A percentile compares a stretch with the other conserved stretches of the same genome.
Evolutionary conservation across 2,329 filamentous ascomycete species (phyloP).

Genomic region (Penicillium sp.): DNA sequence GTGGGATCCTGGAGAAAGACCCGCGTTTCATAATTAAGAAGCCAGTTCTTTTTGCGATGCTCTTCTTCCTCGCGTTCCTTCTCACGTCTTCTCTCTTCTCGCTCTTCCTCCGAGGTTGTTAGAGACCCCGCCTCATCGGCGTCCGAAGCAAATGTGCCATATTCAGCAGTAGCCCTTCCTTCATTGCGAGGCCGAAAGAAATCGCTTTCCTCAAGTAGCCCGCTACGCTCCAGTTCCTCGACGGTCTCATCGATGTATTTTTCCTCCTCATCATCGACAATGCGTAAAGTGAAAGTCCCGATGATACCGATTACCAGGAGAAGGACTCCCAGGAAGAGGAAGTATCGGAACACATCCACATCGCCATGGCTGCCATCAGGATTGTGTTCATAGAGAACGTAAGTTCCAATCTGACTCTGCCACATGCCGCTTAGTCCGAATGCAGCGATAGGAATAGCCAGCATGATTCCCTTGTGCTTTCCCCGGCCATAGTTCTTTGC

Average conservation of each 20-base stretch:
- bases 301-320: slow-evolving; percentile 72
- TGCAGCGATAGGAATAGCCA: slow-evolving; percentile 87
- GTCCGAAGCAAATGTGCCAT: slow-evolving; percentile 47
- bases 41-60: slow-evolving; percentile 79
- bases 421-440: slow-evolving; percentile 96
- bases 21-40: slow-evolving; percentile 88
- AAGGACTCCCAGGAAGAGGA: slow-evolving; percentile 79
- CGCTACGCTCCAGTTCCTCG: slow-evolving; percentile 87
- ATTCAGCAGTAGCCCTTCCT: slow-evolving; percentile 45
- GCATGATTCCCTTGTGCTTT: slow-evolving; percentile 82
- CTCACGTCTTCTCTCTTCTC: slow-evolving; percentile 41
- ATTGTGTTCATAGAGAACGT: slow-evolving; percentile 72
- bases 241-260: slow-evolving; percentile 88
- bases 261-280: slow-evolving; percentile 76
- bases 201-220: slow-evolving; percentile 71
- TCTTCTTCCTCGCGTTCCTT: slow-evolving; percentile 58
- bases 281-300: slow-evolving; percentile 73
- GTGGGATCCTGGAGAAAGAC: slow-evolving; percentile 84
- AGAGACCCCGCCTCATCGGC: slow-evolving; percentile 42
- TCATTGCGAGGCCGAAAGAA: slow-evolving; percentile 65
- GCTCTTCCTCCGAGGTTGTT: slow-evolving; percentile 46
- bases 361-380: slow-evolving; percentile 65
- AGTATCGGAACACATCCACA: slow-evolving; percentile 80
- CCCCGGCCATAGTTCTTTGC: slow-evolving; percentile 97
- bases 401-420: slow-evolving; percentile 85